Evolutionary conservation across 1,284 basidiomycete species (phyloP), one percentile per base, ranked within the genome.

Genomic region (Leccinum variabile): DNA sequence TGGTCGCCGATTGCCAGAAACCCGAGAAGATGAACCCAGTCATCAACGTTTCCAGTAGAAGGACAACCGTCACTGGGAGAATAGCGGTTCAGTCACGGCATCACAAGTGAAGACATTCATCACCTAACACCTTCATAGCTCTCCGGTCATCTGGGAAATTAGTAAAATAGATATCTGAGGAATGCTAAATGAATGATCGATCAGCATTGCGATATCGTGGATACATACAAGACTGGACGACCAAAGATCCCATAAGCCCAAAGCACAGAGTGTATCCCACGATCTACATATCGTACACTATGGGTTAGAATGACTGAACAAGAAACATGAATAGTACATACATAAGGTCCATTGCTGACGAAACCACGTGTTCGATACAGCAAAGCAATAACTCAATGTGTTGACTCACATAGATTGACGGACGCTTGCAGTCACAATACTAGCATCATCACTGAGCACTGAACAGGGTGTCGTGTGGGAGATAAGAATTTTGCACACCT

Each of bases 31-130:
- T 32, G 5, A 62, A 32, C 3, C 13, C 33, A 11, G 67, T 63
- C 5, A 71, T 69, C 7, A 50, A 9, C 1, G 25, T 46, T 56
- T 73, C 72, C 13, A 70, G 44, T 1, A 69, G 3, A 50, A 70
- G 59, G 18, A 67, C n/a, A 3, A 37, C 18, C 1, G 18, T 59
- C 1, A 72, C 69, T 70, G n/a, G 2, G 11, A 3, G 9, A 7
- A 9, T 30, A 10, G 3, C 25, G 3, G 11, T 1, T 60, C 18
- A 65, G 25, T 5, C 8, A 33, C 1, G 22, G 2, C 1, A 1
- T 6, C 5, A 13, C 28, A 22, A 37, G 11, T 7, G 25, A 18
- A 3, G n/a, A 14, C 14, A 55, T 11, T 3, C 16, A 52, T 62
- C 25, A 64, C 59, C 63, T 44, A 61, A 54, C 30, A 28, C 25